These are phyloP conservation scores for Candida cerambycidarum DNA, from an alignment of 805 yeast species.

Conservation along the genomic window DNA sequence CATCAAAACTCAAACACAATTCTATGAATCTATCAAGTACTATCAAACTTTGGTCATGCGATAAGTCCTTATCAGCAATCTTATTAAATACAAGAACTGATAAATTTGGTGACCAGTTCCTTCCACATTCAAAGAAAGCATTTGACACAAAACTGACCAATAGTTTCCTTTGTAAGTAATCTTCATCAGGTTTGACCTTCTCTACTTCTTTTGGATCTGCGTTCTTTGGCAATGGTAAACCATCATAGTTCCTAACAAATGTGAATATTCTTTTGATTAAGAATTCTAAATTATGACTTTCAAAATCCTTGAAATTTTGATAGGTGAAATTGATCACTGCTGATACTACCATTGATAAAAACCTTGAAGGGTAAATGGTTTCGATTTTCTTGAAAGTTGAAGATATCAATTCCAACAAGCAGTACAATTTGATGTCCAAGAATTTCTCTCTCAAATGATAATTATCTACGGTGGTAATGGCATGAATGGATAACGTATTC, in stretches of 20 bases:
- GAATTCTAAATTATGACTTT: constrained; percentile 21
- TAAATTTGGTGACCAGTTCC: constrained; percentile 10
- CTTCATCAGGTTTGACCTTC: constrained; percentile 51
- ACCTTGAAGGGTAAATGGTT: constrained; percentile 77
- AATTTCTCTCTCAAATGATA: constrained; percentile 21
- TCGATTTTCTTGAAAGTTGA: constrained; percentile 59
- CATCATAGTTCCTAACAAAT: constrained; percentile 51
- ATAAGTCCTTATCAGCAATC: constrained; percentile 18
- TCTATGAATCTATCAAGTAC: constrained; percentile 27
- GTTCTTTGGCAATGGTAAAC: constrained; percentile 38
- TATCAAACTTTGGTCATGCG: background rate
- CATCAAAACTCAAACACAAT: constrained; percentile 64
- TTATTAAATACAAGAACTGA: constrained; percentile 13
- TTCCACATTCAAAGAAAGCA: constrained; percentile 39
- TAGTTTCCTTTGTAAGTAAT: constrained; percentile 61
- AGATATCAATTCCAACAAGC: constrained; percentile 62
- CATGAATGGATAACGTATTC: constrained; percentile 30
- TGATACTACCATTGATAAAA: constrained; percentile 65
- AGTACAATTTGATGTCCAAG: constrained; percentile 61
- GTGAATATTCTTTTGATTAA: constrained; percentile 59
- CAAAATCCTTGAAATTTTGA: constrained; percentile 26
- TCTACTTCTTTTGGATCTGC: constrained; percentile 40
- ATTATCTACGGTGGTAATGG: constrained; percentile 14
- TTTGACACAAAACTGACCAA: constrained; percentile 63
- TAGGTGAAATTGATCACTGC: constrained; percentile 55